Base-by-base conservation (phyloP, 345 rosid species). In the Nephelium lappaceum region DNA sequence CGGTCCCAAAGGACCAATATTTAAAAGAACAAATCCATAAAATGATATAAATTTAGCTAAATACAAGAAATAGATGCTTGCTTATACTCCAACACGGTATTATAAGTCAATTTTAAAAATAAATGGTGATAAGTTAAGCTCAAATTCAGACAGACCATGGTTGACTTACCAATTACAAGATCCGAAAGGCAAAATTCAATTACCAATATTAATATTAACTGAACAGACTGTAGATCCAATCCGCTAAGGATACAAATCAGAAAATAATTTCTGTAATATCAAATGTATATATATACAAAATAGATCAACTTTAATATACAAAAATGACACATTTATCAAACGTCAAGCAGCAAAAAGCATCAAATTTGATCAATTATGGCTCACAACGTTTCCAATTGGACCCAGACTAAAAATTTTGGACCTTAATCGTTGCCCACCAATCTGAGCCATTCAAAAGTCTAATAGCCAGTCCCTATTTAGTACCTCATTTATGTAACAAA, bases 171-270 rank as follows among this genome's bases (percentile, higher is more conserved):
- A 6, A 61, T 4, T 73, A 23, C 43, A 42, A 41, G 58, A 45
- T 39, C 21, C 19, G 11, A 43, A 12, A 25, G 21, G 69, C 16
- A 41, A 11, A n/a, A 7, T 61, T 25, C 47, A 41, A 0, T 60
- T 18, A n/a, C 62, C 62, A 71, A 71, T 31, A 25, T 27, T 23
- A 53, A 45, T 71, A 71, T 57, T 25, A 72, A 72, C n/a, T 72
- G 43, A 55, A 60, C 27, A n/a, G 12, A 21, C 64, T 0, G 27
- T 60, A 60, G 25, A 60, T 60, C 7, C 12, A 60, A 60, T 60
- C 27, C 64, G 16, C 8, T 60, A 21, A 23, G 58, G 1, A 53
- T 53, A 53, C 4, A 11, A 15, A 39, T 68, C 31, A 41, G 25
- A 45, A 69, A 12, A 69, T 72, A 39, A 11, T 55, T 27, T 5